Conservation (phyloP, 371 early-diverging fungal genomes). For the Actinomucor elegans region DNA sequence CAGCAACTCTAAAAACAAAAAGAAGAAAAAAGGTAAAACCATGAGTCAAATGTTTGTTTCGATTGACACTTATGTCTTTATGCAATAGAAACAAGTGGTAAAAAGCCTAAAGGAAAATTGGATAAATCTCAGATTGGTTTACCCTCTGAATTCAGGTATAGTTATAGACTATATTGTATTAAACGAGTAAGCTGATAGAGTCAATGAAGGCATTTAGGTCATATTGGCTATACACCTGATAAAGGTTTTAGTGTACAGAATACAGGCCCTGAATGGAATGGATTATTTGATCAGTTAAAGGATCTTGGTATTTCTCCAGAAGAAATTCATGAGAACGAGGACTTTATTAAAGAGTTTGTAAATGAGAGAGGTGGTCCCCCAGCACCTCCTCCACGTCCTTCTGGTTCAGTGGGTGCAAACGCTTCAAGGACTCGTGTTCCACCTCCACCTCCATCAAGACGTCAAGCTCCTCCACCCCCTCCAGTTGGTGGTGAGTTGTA, state of each 20-base stretch:
- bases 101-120: slow-evolving; percentile 46
- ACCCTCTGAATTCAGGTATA: slow-evolving; percentile 74
- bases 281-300: slow-evolving; percentile 49
- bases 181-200: too few relatives aligned
- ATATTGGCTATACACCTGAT: slow-evolving; percentile 80
- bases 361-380: slow-evolving; percentile 43
- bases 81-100: slow-evolving; percentile 23
- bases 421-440: slow-evolving; percentile 12
- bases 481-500: slow-evolving; percentile 33
- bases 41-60: neutral
- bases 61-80: neutral
- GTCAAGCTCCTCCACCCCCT: slow-evolving; percentile 32
- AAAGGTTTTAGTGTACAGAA: slow-evolving; percentile 84
- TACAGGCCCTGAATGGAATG: slow-evolving; percentile 84
- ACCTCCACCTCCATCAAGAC: slow-evolving; percentile 41
- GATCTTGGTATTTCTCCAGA: slow-evolving; percentile 46
- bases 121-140: slow-evolving; percentile 78
- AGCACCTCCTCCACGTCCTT: slow-evolving; percentile 22
- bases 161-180: neutral
- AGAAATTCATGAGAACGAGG: slow-evolving; percentile 44
- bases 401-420: neutral
- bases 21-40: slow-evolving; percentile 18
- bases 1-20: slow-evolving; percentile 33
- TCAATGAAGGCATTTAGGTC: slow-evolving; percentile 63
- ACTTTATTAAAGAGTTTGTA: slow-evolving; percentile 51